phyloP scores from a whole-genome alignment of 2,329 filamentous ascomycete species.

The Nothopassalora personata region DNA sequence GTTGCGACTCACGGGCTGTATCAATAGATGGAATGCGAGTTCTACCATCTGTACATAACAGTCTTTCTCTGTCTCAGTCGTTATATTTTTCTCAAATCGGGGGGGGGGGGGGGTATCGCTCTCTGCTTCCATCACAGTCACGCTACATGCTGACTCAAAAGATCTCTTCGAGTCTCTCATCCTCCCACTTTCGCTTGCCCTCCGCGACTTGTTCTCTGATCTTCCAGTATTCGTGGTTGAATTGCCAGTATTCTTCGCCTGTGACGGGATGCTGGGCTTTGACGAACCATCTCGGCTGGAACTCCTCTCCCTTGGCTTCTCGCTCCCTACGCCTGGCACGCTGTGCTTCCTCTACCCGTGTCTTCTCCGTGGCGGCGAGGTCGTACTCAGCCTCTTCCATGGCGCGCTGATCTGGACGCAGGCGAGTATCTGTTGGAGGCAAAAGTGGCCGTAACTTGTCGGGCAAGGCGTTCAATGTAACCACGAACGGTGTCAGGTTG shows the following conservation, averaged over 20 bases:
- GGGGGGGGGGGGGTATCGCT: background rate
- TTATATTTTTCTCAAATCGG: background rate
- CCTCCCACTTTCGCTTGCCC: conserved; percentile 60
- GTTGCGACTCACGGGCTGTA: too few species aligned
- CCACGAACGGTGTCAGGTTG: conserved; percentile 92
- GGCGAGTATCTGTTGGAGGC: conserved; percentile 87
- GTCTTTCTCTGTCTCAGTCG: background rate
- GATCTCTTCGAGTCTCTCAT: conserved; percentile 62
- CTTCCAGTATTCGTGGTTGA: conserved; percentile 84
- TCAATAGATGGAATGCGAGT: background rate
- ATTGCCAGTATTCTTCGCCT: conserved; percentile 85
- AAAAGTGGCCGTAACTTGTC: conserved; percentile 72
- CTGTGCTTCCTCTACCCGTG: conserved; percentile 87
- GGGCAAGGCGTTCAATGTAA: conserved; percentile 88
- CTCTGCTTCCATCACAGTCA: background rate
- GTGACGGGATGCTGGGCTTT: conserved; percentile 70
- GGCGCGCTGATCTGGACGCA: conserved; percentile 87
- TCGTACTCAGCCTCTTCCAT: conserved; percentile 99
- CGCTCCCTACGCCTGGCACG: conserved; percentile 66
- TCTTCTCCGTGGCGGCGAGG: conserved; percentile 87
- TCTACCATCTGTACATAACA: background rate
- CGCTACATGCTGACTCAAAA: conserved; percentile 45
- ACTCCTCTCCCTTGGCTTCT: conserved; percentile 75
- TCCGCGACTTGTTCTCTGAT: conserved; percentile 61
- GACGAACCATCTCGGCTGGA: conserved; percentile 77